Conservation (phyloP, 495 filamentous ascomycete genomes). For the Podospora appendiculata region DNA sequence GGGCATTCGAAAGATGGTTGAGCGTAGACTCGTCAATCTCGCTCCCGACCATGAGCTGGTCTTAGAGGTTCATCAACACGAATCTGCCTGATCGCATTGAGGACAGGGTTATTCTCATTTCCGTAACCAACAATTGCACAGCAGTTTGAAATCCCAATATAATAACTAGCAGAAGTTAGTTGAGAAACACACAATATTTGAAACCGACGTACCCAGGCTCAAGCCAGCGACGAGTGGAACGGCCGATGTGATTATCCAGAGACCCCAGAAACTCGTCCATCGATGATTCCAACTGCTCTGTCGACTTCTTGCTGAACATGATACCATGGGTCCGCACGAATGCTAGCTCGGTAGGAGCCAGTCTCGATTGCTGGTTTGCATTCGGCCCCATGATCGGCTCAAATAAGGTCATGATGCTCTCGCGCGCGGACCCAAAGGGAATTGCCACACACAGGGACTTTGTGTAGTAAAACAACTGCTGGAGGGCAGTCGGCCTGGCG, state of each 20-base stretch:
- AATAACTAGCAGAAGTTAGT: conserved; percentile 36
- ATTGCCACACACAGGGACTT: conserved; percentile 41
- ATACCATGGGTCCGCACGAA: conserved; percentile 58
- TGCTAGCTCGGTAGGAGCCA: conserved; percentile 28
- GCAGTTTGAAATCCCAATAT: conserved; percentile 43
- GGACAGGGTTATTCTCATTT: conserved; percentile 27
- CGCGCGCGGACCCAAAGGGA: conserved; percentile 54
- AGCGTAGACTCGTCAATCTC: conserved; percentile 6
- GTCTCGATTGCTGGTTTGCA: conserved; percentile 10
- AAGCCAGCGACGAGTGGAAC: conserved; percentile 51
- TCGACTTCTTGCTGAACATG: conserved; percentile 50
- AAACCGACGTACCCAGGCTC: conserved; percentile 45
- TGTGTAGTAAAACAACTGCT: conserved; percentile 68
- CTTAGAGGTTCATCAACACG: conserved; percentile 6
- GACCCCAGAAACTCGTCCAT: conserved; percentile 43
- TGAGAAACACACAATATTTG: conserved; percentile 26
- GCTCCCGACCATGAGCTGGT: conserved; percentile 11
- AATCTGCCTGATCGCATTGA: conserved; percentile 18
- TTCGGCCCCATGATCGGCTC: conserved; percentile 49
- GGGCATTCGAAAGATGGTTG: conserved; percentile 18
- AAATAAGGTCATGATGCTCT: conserved; percentile 65
- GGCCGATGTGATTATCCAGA: conserved; percentile 53
- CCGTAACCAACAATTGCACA: conserved; percentile 34
- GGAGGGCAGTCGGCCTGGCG: conserved; percentile 62
- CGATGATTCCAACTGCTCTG: conserved; percentile 38